Percentiles rank a stretch among this genome's conserved stretches.
Evolutionary conservation across 768 basidiomycete species (phyloP).

Genomic region (Chiua virens): DNA sequence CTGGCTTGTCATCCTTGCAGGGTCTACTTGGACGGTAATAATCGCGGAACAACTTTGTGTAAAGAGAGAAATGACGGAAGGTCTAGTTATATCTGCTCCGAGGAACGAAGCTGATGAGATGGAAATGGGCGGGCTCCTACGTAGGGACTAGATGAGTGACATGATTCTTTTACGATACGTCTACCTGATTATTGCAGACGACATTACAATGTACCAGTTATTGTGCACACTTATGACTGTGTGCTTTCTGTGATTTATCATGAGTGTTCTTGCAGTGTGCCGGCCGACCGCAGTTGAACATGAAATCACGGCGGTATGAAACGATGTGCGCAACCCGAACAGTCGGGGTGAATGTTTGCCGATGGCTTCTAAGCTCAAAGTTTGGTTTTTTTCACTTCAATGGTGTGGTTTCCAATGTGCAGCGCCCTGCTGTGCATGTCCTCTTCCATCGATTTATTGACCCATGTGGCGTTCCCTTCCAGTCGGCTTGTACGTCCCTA

Average conservation of each 20-base stretch:
- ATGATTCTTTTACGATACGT: conserved; percentile 10
- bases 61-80: conserved; percentile 85
- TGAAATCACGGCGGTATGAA: background rate
- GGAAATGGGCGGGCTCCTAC: conserved; percentile 50
- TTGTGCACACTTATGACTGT: conserved; percentile 13
- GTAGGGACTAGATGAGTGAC: conserved; percentile 59
- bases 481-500: background rate
- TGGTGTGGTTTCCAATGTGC: conserved; percentile 2
- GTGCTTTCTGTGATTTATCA: conserved; percentile 8
- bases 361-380: conserved; percentile 13
- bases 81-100: conserved; percentile 53
- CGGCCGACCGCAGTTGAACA: conserved; percentile 2
- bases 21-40: conserved; percentile 73
- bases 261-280: conserved; percentile 3
- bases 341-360: background rate
- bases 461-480: conserved; percentile 18
- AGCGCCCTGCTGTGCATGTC: conserved; percentile 1
- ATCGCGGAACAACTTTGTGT: conserved; percentile 91
- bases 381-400: conserved; percentile 3
- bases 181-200: conserved; percentile 2
- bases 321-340: background rate
- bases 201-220: conserved; percentile 23
- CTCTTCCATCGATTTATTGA: conserved; percentile 1
- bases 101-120: conserved; percentile 52
- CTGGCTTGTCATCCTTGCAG: conserved; percentile 77